Base-by-base conservation (phyloP, 495 filamentous ascomycete species). In the Astrothelium subdiscretum region DNA sequence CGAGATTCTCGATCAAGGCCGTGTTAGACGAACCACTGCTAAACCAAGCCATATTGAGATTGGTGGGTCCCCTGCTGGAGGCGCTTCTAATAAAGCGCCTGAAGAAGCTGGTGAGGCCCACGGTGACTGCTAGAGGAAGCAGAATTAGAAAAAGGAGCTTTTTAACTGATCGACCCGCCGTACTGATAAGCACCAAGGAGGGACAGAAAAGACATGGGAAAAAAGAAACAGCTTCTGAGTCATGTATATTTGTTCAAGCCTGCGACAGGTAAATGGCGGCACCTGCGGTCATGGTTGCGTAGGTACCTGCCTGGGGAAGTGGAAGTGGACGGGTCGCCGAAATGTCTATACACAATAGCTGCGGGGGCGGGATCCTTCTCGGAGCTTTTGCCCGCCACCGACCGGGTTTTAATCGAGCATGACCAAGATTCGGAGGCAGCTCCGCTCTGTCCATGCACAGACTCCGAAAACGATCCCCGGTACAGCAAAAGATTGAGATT, bases 1-100 rank as follows among this genome's bases (percentile, higher is more conserved):
- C 86, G 10, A 99, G 80, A 69, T 96, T 97, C 67, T 86, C 81
- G 57, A 97, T 75, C 48, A 99, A 78, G 51, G 84, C 88, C 44
- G 71, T 72, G 76, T 99, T 99, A 38, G 85, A 83, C 26, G 77
- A 75, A 58, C 90, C 91, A 20, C 88, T 89, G 72, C 87, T 89
- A 64, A 84, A 82, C 94, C 94, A 99, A 61, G 92, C 92, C 94
- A 99, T 99, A 51, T 57, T 78, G 66, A 68, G 44, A 43, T 42
- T 44, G 31, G 43, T 27, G 20, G 42, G 24, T 18, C n/a, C 10
- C 10, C 27, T 11, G 15, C n/a, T 38, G 18, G 59, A 29, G 4
- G 38, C 59, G 58, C 58, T 61, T 43, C 35, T 8, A 52, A 59
- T 22, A 65, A 64, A 18, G 67, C 62, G 32, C 62, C 58, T 26